Evolutionary conservation across 208 protist species (phyloP), one percentile per base, ranked within the genome.

Genomic region (Leptomonas seymouri): DNA sequence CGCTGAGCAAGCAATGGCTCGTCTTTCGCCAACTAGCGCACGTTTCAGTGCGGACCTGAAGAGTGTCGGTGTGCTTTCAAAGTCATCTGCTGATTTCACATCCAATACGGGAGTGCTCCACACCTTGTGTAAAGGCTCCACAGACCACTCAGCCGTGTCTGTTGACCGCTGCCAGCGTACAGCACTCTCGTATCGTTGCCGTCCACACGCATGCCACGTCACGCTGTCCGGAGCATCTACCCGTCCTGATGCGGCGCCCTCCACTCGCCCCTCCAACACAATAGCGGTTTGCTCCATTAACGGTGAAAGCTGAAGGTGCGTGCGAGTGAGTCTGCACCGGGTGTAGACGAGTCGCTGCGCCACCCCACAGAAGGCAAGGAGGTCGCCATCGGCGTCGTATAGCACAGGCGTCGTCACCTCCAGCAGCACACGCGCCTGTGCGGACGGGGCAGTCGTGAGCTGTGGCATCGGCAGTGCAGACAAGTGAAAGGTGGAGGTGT

Each of bases 341-440:
- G 56, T 78, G 56, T 85, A 87, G 49, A 62, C 48, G 3, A 82
- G 53, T 0, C 81, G 77, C 42, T 80, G 74, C 3, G 76, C 69
- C 25, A 85, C 27, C 3, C 81, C 78, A 59, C 84, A 90, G 61
- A 58, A 30, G 5, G 56, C 28, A 15, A 76, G 51, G 16, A 87
- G 74, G 5, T 70, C 58, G 15, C 31, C 63, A 60, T 77, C 74
- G 2, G 76, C 70, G 42, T 84, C 79, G 30, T 74, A 56, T 8
- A 82, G 60, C 6, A 45, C 14, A 12, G 48, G 12, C 7, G 71
- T 82, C 25, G 46, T 63, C 50, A 74, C 67, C 65, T 86, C 85
- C 41, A 86, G 68, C 36, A 90, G 50, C 58, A 78, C 58, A 1
- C 46, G 65, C 45, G 72, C 58, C 49, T 39, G 58, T 12, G 31